Evolutionary conservation across 179 eudicot genomes (phyloP).

Genomic region (Heliamphora pulchella): DNA sequence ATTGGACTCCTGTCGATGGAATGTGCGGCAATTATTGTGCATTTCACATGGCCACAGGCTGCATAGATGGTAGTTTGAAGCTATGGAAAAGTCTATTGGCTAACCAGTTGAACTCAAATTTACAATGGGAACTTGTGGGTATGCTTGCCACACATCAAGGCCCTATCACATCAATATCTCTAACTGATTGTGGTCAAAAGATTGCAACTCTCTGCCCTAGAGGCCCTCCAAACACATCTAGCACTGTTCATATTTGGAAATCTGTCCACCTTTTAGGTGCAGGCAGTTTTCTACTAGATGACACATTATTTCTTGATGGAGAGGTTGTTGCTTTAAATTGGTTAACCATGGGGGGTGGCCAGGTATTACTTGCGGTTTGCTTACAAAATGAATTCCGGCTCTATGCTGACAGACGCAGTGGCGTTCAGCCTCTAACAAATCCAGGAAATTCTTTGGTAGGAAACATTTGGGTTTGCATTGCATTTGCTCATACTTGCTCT

Average conservation of each 20-base stretch:
- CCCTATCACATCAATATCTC: conserved; percentile 46
- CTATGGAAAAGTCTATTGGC: conserved; percentile 64
- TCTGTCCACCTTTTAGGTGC: conserved; percentile 37
- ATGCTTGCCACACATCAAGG: conserved; percentile 50
- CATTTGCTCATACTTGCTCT: conserved; percentile 34
- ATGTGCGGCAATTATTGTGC: conserved; percentile 27
- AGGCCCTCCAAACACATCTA: conserved; percentile 24
- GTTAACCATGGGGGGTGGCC: conserved; percentile 62
- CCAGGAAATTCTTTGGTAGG: conserved; percentile 29
- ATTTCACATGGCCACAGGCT: conserved; percentile 80
- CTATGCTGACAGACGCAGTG: conserved; percentile 47
- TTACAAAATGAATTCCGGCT: conserved; percentile 59
- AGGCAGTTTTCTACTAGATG: conserved; percentile 64
- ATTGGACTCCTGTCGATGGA: conserved; percentile 27
- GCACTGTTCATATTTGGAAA: conserved; percentile 57
- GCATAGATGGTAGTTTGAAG: conserved; percentile 61
- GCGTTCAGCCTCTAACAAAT: conserved; percentile 28
- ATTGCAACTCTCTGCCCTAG: conserved; percentile 55
- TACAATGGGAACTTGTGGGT: conserved; percentile 78
- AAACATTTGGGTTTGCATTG: conserved; percentile 67
- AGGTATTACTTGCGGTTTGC: conserved; percentile 71
- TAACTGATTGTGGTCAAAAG: conserved; percentile 65
- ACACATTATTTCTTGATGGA: conserved; percentile 45
- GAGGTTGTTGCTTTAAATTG: conserved; percentile 55
- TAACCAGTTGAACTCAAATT: conserved; percentile 26